Evolutionary conservation across 805 yeast species (phyloP).

Genomic region (Wickerhamomyces strasburgensis): DNA sequence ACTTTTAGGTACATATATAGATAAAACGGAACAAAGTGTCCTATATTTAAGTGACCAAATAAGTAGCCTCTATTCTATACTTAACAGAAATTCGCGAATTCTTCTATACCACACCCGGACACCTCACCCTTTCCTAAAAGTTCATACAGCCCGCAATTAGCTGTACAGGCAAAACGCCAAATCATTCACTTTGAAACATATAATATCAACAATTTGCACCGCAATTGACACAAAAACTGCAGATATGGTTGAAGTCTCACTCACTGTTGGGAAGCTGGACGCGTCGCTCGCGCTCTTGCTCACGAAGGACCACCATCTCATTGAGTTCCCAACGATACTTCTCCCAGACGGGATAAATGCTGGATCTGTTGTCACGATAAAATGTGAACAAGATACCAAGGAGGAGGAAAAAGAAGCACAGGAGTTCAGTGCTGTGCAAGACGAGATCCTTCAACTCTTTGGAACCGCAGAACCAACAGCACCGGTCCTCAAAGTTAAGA

Average conservation of each 20-base stretch:
- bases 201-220: background rate
- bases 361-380: slow-evolving; percentile 85
- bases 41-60: too few relatives aligned
- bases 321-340: slow-evolving; percentile 93
- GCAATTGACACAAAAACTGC: background rate
- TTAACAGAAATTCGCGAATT: too few relatives aligned
- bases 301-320: slow-evolving; percentile 88
- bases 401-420: slow-evolving; percentile 57
- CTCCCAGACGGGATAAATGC: slow-evolving; percentile 88
- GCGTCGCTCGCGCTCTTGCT: slow-evolving; percentile 89
- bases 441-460: slow-evolving; percentile 63
- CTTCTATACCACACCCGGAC: too few relatives aligned
- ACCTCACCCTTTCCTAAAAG: too few relatives aligned
- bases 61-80: too few relatives aligned
- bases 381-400: slow-evolving; percentile 70
- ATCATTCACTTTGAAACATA: too few relatives aligned
- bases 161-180: too few relatives aligned
- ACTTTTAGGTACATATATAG: slow-evolving; percentile 17
- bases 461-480: slow-evolving; percentile 67
- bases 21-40: too few relatives aligned
- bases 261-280: slow-evolving; percentile 93
- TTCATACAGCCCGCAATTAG: too few relatives aligned
- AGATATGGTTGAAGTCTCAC: slow-evolving; percentile 78
- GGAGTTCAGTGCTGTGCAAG: slow-evolving; percentile 63
- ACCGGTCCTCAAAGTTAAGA: slow-evolving; percentile 66